Evolutionary conservation across 2,329 filamentous ascomycete genomes (phyloP).

Genomic region (Venturia effusa): DNA sequence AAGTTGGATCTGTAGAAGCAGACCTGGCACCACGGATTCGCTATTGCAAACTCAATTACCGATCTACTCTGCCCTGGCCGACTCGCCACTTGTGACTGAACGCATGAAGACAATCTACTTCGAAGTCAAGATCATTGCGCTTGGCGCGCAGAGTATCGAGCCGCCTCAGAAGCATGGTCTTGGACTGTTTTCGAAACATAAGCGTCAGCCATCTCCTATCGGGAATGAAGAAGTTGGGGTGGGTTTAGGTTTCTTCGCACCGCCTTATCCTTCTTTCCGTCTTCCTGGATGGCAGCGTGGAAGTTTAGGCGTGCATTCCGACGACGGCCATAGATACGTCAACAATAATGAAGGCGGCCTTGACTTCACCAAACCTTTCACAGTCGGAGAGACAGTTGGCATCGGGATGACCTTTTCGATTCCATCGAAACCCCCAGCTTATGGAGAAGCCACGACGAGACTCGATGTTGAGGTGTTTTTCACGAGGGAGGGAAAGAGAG

Average conservation of each 20-base stretch:
- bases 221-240: conserved; percentile 38
- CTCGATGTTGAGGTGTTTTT: conserved; percentile 55
- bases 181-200: conserved; percentile 1
- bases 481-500: conserved; percentile 51
- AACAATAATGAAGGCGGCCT: conserved; percentile 66
- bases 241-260: conserved; percentile 59
- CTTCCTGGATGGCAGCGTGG: conserved; percentile 74
- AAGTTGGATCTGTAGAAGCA: conserved; percentile 34
- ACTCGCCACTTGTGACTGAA: conserved; percentile 46
- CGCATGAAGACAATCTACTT: conserved; percentile 55
- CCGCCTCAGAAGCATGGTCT: neutral
- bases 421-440: conserved; percentile 25
- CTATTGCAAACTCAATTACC: conserved; percentile 59
- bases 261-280: conserved; percentile 67
- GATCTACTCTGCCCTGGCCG: conserved; percentile 49
- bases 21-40: conserved; percentile 40
- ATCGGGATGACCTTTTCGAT: conserved; percentile 55
- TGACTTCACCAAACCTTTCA: conserved; percentile 54
- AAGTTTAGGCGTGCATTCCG: conserved; percentile 64
- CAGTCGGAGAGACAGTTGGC: conserved; percentile 55
- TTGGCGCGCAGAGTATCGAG: conserved; percentile 22
- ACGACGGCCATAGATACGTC: conserved; percentile 66
- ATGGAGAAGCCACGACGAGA: conserved; percentile 13
- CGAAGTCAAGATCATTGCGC: conserved; percentile 49
- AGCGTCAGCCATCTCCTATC: neutral